Percentiles rank a stretch among this genome's conserved stretches.
phyloP scores from a whole-genome alignment of 2,329 filamentous ascomycete species.

The Pseudogymnoascus sp. region DNA sequence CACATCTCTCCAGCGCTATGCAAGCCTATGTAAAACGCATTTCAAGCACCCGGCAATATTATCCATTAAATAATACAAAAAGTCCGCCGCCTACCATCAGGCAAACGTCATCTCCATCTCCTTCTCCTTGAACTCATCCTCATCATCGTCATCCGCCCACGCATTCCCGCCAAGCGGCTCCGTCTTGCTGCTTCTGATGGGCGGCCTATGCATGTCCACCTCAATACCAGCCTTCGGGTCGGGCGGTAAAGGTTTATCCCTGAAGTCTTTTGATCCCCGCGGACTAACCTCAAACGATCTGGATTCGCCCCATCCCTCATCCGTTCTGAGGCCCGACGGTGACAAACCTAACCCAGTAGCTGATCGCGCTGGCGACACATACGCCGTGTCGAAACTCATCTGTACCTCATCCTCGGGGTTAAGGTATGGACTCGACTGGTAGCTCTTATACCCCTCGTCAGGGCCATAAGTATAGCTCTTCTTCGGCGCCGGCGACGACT shows the following conservation, averaged over 20 bases:
- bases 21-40: neutral
- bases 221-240: constrained; percentile 20
- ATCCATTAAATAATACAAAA: constrained; percentile 10
- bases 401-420: constrained; percentile 45
- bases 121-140: constrained; percentile 63
- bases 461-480: constrained; percentile 14
- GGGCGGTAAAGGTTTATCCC: constrained; percentile 21
- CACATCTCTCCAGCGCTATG: neutral
- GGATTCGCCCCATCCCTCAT: neutral
- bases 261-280: constrained; percentile 8
- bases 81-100: neutral
- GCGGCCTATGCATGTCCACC: constrained; percentile 19
- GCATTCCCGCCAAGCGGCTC: constrained; percentile 43
- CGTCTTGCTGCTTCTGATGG: constrained; percentile 20
- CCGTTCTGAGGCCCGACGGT: neutral
- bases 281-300: neutral
- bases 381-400: constrained; percentile 66
- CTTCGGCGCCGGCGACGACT: neutral
- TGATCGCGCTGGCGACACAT: constrained; percentile 32
- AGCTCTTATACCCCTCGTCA: constrained; percentile 9
- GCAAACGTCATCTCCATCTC: constrained; percentile 77
- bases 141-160: constrained; percentile 63
- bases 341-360: neutral
- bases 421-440: constrained; percentile 13
- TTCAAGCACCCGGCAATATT: neutral